Percentiles rank a stretch among this genome's conserved stretches.
Conservation (phyloP, 805 yeast genomes). For the Schizosaccharomyces octosporus region DNA sequence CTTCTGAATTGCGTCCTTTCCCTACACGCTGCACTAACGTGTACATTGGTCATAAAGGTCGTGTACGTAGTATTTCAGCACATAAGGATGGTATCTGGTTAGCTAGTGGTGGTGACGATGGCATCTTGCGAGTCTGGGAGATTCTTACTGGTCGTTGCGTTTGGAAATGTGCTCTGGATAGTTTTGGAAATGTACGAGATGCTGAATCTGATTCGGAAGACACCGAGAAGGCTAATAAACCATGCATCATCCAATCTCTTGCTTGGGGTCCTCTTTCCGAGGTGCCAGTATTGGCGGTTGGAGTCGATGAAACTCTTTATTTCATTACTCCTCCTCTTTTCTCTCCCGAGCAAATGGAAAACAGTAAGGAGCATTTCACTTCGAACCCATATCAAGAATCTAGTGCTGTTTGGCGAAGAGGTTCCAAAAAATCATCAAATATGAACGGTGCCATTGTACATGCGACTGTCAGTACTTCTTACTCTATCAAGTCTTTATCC, state of each 20-base stretch:
- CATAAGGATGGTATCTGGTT: constrained; percentile 85
- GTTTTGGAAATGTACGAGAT: background rate
- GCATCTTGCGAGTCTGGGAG: constrained; percentile 91
- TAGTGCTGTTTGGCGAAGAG: constrained; percentile 24
- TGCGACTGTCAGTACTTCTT: constrained; percentile 17
- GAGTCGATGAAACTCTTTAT: constrained; percentile 4
- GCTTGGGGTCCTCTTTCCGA: constrained; percentile 15
- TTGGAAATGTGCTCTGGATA: background rate
- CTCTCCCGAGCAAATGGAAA: constrained; percentile 23
- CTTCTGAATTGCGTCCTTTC: constrained; percentile 88
- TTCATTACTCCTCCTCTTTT: constrained; percentile 73
- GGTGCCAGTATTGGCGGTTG: constrained; percentile 14
- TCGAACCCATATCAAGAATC: constrained; percentile 30
- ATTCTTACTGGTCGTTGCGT: constrained; percentile 55
- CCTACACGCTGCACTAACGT: constrained; percentile 73
- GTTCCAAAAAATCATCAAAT: background rate
- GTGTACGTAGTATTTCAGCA: constrained; percentile 56
- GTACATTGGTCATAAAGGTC: constrained; percentile 62
- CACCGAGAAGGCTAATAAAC: background rate
- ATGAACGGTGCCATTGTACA: constrained; percentile 28
- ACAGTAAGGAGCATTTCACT: constrained; percentile 18
- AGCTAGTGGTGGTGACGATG: constrained; percentile 96
- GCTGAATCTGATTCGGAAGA: background rate
- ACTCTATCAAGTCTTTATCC: constrained; percentile 48
- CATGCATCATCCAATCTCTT: background rate